A percentile compares a stretch with the other conserved stretches of the same genome.
phyloP scores from a whole-genome alignment of 805 yeast species.

The Tetrapisispora pingtungensis region DNA sequence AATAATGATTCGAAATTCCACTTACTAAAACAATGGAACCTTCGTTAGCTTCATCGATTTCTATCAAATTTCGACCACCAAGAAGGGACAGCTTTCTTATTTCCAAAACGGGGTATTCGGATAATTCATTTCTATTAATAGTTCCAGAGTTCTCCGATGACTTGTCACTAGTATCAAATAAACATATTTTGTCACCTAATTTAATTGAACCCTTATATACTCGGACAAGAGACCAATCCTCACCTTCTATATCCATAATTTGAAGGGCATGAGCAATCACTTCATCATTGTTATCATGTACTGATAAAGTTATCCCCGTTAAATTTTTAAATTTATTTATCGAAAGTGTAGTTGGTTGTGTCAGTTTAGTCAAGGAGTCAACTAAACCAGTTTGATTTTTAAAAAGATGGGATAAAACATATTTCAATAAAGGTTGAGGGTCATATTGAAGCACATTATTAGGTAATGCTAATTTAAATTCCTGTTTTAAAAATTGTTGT shows the following conservation, averaged over 20 bases:
- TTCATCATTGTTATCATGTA: background rate
- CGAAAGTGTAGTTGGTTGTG: constrained; percentile 22
- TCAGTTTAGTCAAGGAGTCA: constrained; percentile 26
- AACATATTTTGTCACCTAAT: constrained; percentile 37
- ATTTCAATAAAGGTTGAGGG: constrained; percentile 46
- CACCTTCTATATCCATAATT: constrained; percentile 46
- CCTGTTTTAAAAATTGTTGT: constrained; percentile 34
- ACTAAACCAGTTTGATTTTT: constrained; percentile 43
- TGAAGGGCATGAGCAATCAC: constrained; percentile 46
- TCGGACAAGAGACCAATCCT: constrained; percentile 46
- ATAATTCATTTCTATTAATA: constrained; percentile 30
- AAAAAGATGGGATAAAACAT: constrained; percentile 47
- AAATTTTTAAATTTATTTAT: constrained; percentile 9
- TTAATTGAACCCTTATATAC: constrained; percentile 51
- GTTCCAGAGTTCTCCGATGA: constrained; percentile 22
- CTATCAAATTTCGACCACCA: constrained; percentile 61
- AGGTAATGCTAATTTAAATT: constrained; percentile 38
- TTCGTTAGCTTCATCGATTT: constrained; percentile 41
- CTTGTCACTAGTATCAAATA: constrained; percentile 36
- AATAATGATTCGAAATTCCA: constrained; percentile 49
- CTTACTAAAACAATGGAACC: constrained; percentile 64
- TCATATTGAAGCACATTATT: constrained; percentile 40
- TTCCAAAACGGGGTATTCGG: constrained; percentile 34
- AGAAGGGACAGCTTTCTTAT: constrained; percentile 36
- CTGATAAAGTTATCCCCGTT: constrained; percentile 8